Evolutionary conservation across 192 early-diverging fungal genomes (phyloP).

Genomic region (Polychytrium aggregatum): DNA sequence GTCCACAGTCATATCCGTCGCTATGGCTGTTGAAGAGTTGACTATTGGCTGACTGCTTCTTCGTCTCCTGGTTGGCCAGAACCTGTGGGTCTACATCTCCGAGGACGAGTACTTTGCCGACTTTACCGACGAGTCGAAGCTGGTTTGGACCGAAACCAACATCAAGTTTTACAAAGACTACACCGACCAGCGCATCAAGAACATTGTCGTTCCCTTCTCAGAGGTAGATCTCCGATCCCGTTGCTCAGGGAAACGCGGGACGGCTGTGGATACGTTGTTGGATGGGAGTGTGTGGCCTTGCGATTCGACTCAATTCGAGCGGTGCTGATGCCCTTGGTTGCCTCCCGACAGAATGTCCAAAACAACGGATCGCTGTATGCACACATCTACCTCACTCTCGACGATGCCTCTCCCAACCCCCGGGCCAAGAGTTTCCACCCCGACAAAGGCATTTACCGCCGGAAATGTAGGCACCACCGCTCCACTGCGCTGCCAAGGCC

Average conservation of each 20-base stretch:
- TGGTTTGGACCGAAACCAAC: slow-evolving; percentile 24
- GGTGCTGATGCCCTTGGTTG: too few relatives aligned
- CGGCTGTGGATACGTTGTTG: slow-evolving; percentile 3
- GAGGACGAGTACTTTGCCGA: slow-evolving; percentile 9
- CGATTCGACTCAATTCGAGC: not conserved
- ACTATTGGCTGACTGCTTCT: too few relatives aligned
- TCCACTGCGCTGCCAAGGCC: not conserved
- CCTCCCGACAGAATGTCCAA: slow-evolving; percentile 26
- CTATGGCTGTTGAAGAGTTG: too few relatives aligned
- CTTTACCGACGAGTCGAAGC: slow-evolving; percentile 8
- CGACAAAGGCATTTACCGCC: slow-evolving; percentile 20
- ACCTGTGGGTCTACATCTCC: slow-evolving; percentile 18
- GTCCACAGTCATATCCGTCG: not conserved
- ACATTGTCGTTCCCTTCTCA: too few relatives aligned
- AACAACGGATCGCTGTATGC: slow-evolving; percentile 37
- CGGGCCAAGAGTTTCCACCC: slow-evolving; percentile 3
- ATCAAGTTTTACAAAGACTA: slow-evolving; percentile 26
- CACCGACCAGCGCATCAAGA: slow-evolving; percentile 11
- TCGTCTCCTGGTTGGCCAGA: too few relatives aligned
- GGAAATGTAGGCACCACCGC: slow-evolving; percentile 11
- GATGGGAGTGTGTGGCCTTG: not conserved
- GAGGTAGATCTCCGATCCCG: too few relatives aligned
- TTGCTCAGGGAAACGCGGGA: slow-evolving; percentile 13
- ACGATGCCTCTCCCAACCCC: slow-evolving; percentile 9
- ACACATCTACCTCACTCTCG: slow-evolving; percentile 26